A percentile compares a stretch with the other conserved stretches of the same genome.
Conservation (phyloP, 1,139 yeast species). For the Insectozyma bohioensis region DNA sequence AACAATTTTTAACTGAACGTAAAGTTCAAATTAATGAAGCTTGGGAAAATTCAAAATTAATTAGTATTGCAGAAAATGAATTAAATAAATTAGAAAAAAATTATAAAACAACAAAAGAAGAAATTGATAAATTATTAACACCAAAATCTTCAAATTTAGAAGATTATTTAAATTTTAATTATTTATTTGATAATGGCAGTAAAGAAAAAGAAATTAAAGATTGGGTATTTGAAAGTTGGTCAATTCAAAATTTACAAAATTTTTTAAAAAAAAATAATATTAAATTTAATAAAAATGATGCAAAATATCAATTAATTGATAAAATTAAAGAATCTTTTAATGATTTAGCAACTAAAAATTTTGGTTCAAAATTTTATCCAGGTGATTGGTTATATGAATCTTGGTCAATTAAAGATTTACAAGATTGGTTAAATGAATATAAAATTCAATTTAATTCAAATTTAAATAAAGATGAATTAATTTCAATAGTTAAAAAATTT, state of each 20-base stretch:
- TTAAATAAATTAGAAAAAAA: slow-evolving; percentile 24
- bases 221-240: slow-evolving; percentile 57
- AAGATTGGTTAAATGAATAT: slow-evolving; percentile 47
- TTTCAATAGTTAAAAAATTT: slow-evolving; percentile 41
- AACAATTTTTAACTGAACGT: slow-evolving; percentile 36
- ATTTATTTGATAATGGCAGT: slow-evolving; percentile 11
- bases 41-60: slow-evolving; percentile 29
- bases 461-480: slow-evolving; percentile 37
- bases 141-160: slow-evolving; percentile 16
- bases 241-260: slow-evolving; percentile 29
- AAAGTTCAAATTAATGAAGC: slow-evolving; percentile 23
- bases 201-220: slow-evolving; percentile 10
- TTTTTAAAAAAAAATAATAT: slow-evolving; percentile 36
- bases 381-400: slow-evolving; percentile 48
- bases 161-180: slow-evolving; percentile 16
- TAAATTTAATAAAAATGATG: slow-evolving; percentile 19
- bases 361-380: slow-evolving; percentile 48
- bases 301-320: slow-evolving; percentile 35
- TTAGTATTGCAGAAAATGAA: slow-evolving; percentile 31
- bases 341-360: slow-evolving; percentile 29
- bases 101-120: slow-evolving; percentile 9
- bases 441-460: slow-evolving; percentile 40
- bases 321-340: slow-evolving; percentile 38
- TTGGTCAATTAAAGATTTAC: slow-evolving; percentile 46
- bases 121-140: slow-evolving; percentile 8